These are phyloP conservation scores for Alternaria postmessia DNA, from an alignment of 2,329 filamentous ascomycete species.

Conservation along the genomic window DNA sequence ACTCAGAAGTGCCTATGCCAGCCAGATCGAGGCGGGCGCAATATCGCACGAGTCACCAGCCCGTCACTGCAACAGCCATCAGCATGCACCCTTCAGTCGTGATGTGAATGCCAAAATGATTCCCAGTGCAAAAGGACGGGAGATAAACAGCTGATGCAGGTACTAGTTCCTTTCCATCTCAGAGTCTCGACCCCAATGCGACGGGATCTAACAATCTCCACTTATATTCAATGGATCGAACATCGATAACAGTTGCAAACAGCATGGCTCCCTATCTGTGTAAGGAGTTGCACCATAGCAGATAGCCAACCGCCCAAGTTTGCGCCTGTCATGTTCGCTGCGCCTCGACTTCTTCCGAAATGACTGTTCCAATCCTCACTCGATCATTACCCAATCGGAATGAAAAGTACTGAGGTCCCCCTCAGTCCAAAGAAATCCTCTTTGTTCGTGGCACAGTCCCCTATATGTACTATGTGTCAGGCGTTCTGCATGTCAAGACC, in stretches of 20 bases:
- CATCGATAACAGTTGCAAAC: conserved; percentile 1
- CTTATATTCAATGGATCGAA: not conserved
- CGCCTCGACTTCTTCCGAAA: conserved; percentile 7
- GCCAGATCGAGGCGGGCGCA: conserved; percentile 5
- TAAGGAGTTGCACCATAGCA: not conserved
- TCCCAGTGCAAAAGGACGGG: conserved; percentile 8
- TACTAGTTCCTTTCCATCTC: conserved; percentile 14
- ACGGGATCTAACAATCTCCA: conserved; percentile 8
- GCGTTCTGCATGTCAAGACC: conserved; percentile 41
- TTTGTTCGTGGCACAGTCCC: conserved; percentile 18
- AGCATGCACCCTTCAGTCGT: not conserved
- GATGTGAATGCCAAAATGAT: conserved; percentile 1
- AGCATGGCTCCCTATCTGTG: not conserved
- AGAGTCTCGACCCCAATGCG: not conserved
- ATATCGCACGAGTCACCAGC: conserved; percentile 22
- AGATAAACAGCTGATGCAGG: conserved; percentile 18
- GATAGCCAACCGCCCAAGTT: conserved; percentile 7
- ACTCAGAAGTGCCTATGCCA: conserved; percentile 5
- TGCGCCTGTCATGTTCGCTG: conserved; percentile 1
- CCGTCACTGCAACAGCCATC: not conserved
- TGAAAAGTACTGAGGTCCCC: conserved; percentile 1
- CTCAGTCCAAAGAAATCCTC: not conserved
- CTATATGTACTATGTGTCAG: conserved; percentile 14
- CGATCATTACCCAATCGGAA: conserved; percentile 1
- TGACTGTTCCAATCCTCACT: not conserved